A percentile compares a stretch with the other conserved stretches of the same genome.
Evolutionary conservation across 345 rosid genomes (phyloP).

Genomic region (Salix purpurea): DNA sequence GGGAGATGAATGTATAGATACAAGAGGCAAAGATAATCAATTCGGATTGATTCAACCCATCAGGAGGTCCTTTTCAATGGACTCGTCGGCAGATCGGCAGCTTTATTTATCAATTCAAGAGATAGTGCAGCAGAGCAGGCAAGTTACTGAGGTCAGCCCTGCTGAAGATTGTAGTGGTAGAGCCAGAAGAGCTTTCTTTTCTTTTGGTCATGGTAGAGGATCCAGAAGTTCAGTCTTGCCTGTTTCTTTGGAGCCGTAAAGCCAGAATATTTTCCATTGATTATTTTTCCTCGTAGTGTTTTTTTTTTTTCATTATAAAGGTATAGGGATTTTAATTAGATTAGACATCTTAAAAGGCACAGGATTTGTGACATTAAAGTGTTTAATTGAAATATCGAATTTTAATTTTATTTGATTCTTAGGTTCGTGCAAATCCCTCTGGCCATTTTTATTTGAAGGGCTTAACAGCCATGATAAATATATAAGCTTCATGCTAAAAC

Average conservation of each 20-base stretch:
- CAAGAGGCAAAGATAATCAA: constrained; percentile 50
- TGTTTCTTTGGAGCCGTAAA: constrained; percentile 52
- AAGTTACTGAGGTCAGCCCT: constrained; percentile 36
- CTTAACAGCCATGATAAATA: constrained; percentile 15
- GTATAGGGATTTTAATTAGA: constrained; percentile 24
- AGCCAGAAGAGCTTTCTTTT: constrained; percentile 62
- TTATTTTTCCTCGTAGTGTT: constrained; percentile 5
- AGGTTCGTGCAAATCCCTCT: constrained; percentile 8
- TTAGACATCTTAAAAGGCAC: constrained; percentile 20
- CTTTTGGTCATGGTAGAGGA: constrained; percentile 63
- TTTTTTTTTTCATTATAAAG: not conserved
- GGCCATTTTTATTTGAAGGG: constrained; percentile 16
- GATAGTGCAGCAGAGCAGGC: constrained; percentile 40
- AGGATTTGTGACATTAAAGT: constrained; percentile 22
- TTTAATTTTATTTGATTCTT: constrained; percentile 14
- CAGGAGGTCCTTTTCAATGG: constrained; percentile 87
- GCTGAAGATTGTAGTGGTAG: constrained; percentile 42
- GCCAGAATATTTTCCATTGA: not conserved
- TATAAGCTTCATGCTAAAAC: not conserved
- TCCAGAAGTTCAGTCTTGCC: constrained; percentile 67
- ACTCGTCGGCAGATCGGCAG: constrained; percentile 64
- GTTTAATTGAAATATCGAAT: constrained; percentile 20
- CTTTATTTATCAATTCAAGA: constrained; percentile 57
- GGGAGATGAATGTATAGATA: constrained; percentile 85
- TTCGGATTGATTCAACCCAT: constrained; percentile 62